A percentile compares a stretch with the other conserved stretches of the same genome.
These are phyloP conservation scores for Lentinus tigrinus DNA, from an alignment of 768 basidiomycete genomes.

Conservation along the genomic window DNA sequence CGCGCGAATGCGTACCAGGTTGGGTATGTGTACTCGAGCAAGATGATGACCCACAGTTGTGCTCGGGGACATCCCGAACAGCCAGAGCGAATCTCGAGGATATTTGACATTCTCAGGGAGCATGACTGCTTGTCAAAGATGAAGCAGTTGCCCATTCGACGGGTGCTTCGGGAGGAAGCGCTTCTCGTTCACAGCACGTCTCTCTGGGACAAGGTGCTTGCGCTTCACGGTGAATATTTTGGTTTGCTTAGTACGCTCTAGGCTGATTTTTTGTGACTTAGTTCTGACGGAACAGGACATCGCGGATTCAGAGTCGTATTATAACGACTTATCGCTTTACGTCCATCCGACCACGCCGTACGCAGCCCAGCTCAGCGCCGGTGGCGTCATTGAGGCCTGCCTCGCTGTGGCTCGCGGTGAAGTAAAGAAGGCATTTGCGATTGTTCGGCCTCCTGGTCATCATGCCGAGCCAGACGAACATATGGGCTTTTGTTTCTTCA, in stretches of 20 bases:
- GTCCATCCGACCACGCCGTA: conserved; percentile 82
- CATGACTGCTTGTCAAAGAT: conserved; percentile 65
- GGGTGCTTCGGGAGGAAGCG: conserved; percentile 74
- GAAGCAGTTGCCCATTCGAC: conserved; percentile 74
- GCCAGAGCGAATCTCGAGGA: conserved; percentile 73
- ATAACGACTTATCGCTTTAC: conserved; percentile 91
- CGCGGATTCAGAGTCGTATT: conserved; percentile 73
- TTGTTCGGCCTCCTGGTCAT: conserved; percentile 96
- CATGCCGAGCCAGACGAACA: conserved; percentile 98
- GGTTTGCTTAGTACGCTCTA: too few relatives aligned
- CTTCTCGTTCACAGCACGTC: conserved; percentile 88
- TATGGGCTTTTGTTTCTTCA: conserved; percentile 99
- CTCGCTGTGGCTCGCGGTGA: conserved; percentile 80
- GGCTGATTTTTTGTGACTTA: conserved; percentile 26
- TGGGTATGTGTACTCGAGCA: conserved; percentile 82
- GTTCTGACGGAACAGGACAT: conserved; percentile 78
- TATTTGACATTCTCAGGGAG: conserved; percentile 64
- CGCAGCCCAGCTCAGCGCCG: conserved; percentile 86
- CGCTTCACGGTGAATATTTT: conserved; percentile 70
- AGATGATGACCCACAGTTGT: conserved; percentile 85
- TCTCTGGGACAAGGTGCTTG: conserved; percentile 89
- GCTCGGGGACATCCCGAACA: conserved; percentile 75
- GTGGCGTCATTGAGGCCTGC: conserved; percentile 90
- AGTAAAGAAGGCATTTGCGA: conserved; percentile 86
- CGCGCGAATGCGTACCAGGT: conserved; percentile 36